Conservation (phyloP, 2,329 filamentous ascomycete genomes). For the Neofusicoccum cordaticola region DNA sequence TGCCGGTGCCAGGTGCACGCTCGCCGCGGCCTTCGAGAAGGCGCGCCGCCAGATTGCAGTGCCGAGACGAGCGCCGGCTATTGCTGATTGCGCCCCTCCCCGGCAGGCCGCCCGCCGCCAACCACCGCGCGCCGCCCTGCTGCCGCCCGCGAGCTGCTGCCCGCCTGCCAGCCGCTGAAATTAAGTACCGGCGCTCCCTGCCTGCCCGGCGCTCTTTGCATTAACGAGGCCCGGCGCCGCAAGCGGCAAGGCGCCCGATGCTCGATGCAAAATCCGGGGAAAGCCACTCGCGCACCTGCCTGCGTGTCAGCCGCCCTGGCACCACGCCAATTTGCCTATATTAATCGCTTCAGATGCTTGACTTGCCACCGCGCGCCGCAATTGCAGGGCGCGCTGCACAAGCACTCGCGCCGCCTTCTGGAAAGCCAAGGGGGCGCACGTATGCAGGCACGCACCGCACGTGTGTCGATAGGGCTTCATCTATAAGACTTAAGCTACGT, state of each 20-base stretch:
- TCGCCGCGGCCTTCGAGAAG: neutral
- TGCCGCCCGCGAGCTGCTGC: neutral
- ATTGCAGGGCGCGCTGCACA: neutral
- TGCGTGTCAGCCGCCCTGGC: constrained; percentile 2
- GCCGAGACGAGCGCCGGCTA: neutral
- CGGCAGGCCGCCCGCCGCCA: neutral
- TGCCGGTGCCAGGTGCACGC: too few relatives aligned
- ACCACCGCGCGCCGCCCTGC: neutral
- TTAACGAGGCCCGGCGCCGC: neutral
- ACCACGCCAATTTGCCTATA: constrained; percentile 10
- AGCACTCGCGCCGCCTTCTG: neutral
- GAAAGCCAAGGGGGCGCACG: neutral
- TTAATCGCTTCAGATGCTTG: neutral
- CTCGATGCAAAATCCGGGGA: constrained; percentile 8
- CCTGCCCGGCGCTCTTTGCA: neutral
- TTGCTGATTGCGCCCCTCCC: neutral
- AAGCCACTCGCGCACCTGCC: neutral
- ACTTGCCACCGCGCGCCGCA: neutral
- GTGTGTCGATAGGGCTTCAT: constrained; percentile 1
- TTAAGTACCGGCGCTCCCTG: constrained; percentile 9
- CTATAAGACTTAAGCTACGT: constrained; percentile 8
- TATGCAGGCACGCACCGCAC: neutral
- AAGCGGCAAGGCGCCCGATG: constrained; percentile 12
- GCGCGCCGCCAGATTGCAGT: neutral
- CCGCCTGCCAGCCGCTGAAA: neutral